Percentiles rank a stretch among this genome's conserved stretches.
These are phyloP conservation scores for Buddleja alternifolia DNA, from an alignment of 257 asterid genomes.

Conservation along the genomic window DNA sequence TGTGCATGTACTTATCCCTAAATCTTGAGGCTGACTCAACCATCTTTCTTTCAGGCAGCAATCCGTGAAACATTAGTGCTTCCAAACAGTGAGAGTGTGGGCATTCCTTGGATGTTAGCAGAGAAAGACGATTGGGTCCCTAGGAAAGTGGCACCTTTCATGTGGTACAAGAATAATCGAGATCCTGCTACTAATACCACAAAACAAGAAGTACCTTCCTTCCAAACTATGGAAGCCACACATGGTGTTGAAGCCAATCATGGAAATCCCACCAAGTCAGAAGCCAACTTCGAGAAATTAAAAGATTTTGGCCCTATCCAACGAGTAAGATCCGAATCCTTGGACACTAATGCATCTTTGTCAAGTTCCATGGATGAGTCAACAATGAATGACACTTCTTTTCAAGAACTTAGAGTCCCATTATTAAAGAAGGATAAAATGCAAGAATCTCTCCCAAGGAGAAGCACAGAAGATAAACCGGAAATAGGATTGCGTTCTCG, in stretches of 20 bases:
- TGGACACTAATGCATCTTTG: conserved; percentile 36
- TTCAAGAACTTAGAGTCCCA: conserved; percentile 51
- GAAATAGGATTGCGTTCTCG: conserved; percentile 37
- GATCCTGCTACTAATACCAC: conserved; percentile 44
- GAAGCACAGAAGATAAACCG: conserved; percentile 38
- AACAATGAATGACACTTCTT: conserved; percentile 25
- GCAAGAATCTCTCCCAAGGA: conserved; percentile 36
- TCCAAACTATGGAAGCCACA: conserved; percentile 43
- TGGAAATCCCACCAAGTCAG: conserved; percentile 36
- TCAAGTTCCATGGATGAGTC: conserved; percentile 37
- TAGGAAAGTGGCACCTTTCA: conserved; percentile 70
- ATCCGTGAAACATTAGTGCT: conserved; percentile 85
- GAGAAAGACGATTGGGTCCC: conserved; percentile 96
- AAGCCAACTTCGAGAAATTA: conserved; percentile 38
- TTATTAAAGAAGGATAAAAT: conserved; percentile 44
- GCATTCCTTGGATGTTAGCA: conserved; percentile 85
- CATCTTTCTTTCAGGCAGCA: conserved; percentile 62
- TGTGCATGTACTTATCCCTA: no score
- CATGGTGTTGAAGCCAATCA: conserved; percentile 37
- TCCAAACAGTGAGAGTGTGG: conserved; percentile 72
- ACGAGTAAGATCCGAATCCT: conserved; percentile 32
- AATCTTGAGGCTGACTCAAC: conserved; percentile 10
- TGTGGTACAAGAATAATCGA: conserved; percentile 61
- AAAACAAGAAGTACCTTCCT: conserved; percentile 42
- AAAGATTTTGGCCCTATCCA: conserved; percentile 28